Base-by-base conservation (phyloP, 306 rosid genomes). In the Vachellia pachyceras region DNA sequence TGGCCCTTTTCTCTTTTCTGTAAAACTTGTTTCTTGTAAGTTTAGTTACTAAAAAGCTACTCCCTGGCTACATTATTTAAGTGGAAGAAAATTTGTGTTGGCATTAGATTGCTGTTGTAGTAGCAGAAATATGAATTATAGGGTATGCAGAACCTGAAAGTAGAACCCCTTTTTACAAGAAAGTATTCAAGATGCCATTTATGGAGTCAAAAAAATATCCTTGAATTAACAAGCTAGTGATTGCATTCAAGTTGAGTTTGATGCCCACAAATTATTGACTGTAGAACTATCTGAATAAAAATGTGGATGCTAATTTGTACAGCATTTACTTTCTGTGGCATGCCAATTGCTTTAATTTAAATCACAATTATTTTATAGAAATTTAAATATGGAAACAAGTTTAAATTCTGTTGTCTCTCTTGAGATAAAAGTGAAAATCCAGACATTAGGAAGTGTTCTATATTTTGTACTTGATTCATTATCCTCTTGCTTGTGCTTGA, bases 61-160 rank as follows among this genome's bases (percentile, higher is more conserved):
- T 41, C 73, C 42, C 25, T 66, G 22, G 77, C 65, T 67, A 23
- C 54, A 54, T 37, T 42, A 68, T 72, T 80, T 76, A 33, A 35
- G 37, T 42, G 14, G 42, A 60, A 75, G 55, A 39, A 74, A 22
- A 49, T 15, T 72, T 69, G 42, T 52, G 44, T 42, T 18, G 75
- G 66, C 67, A 63, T 64, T 77, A 20, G 78, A 20, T 36, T 60
- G 37, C 69, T 20, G 9, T 13, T 6, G 20, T 37, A 47, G 20
- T 37, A 47, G 15, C 39, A 49, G 50, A 74, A 73, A 52, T 67
- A 81, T 73, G 49, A 72, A 74, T 42, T 29, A 4, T 75, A 40
- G 45, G 36, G 10, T 76, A 44, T 46, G 29, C 74, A 72, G 18
- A 15, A 39, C 10, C 20, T 11, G 39, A 63, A 22, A 46, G 58